Evolutionary conservation across 345 rosid genomes (phyloP), one percentile per base, ranked within the genome.

Genomic region (Odontarrhena argentea): DNA sequence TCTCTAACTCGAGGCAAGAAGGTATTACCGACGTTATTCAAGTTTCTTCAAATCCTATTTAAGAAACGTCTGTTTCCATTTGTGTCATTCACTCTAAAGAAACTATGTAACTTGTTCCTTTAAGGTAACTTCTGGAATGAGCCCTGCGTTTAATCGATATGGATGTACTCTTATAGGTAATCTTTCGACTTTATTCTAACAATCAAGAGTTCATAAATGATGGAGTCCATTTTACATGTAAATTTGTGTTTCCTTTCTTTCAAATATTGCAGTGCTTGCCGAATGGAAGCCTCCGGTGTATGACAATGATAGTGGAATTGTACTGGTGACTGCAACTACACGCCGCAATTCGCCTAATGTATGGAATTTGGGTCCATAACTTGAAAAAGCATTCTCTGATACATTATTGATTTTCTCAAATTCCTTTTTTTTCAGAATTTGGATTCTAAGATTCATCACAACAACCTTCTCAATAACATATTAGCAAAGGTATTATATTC

Each of bases 271-370:
- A 92, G 96, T 92, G 60, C 96, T 92, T 66, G 78, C 96, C 1
- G 98, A 92, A 64, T 89, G 96, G 98, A 92, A 92, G 77, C 96
- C 96, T 50, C 93, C 96, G n/a, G 93, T 92, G 4, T 92, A 92
- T 78, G 96, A 92, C 68, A 92, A 92, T 38, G 78, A 74, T 30
- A 81, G 82, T 32, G 98, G 98, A 40, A 82, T 92, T 56, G 79
- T 75, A 47, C 78, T 92, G 52, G 96, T 87, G 65, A 82, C 96
- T 49, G 96, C 98, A 76, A 85, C 96, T n/a, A 92, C 98, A 38
- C 84, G 98, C 55, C 93, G 96, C 48, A 92, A 92, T 79, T 92
- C 96, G 4, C 98, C 98, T 53, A 86, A 86, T 28, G 96, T 89
- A 83, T 74, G 80, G 80, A 60, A 58, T 37, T 25, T 44, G 15